Evolutionary conservation across 495 filamentous ascomycete species (phyloP), one percentile per base, ranked within the genome.

Genomic region (Daldinia bambusicola): DNA sequence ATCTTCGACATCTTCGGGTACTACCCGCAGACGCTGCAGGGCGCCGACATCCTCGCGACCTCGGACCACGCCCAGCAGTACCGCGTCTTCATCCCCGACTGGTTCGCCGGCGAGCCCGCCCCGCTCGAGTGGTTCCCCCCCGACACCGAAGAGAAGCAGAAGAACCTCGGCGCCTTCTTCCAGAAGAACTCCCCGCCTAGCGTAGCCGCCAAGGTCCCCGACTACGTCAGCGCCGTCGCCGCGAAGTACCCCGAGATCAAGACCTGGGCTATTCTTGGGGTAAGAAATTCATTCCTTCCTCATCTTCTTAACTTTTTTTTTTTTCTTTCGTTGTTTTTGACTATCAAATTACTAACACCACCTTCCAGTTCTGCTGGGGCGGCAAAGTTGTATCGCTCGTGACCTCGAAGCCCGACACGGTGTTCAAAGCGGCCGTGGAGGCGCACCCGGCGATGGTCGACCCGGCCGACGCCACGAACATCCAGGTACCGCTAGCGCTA

Each of bases 371-470:
- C 87, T 99, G 95, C 86, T 99, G 94, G 95, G 95, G 95, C 63
- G 94, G 91, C 61, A 97, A 97, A 77, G 85, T 91, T 16, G 79
- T 84, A 45, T 80, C 77, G 38, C 75, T 87, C 37, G 84, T 86
- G n/a, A 83, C 92, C n/a, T 81, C 88, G 34, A 81, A 85, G 3
- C 76, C 84, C 20, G 81, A 85, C 32, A 89, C 86, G 72, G 81
- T 81, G 40, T 97, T 97, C 83, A 87, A 87, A 63, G 87, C 88
- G 1, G 91, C 81, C 1, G 90, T 88, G 10, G 87, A 92, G 72
- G 84, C 83, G 69, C 95, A 98, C 79, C 95, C 95, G 1, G 95
- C 93, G 26, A 94, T 96, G 91, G 87, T 97, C 13, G 92, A 94
- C 69, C 88, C 93, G 8, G 82, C 87, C 12, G 93, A 92, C 43